A percentile compares a stretch with the other conserved stretches of the same genome.
These are phyloP conservation scores for Spathaspora sp. DNA, from an alignment of 1,139 yeast species.

Conservation along the genomic window DNA sequence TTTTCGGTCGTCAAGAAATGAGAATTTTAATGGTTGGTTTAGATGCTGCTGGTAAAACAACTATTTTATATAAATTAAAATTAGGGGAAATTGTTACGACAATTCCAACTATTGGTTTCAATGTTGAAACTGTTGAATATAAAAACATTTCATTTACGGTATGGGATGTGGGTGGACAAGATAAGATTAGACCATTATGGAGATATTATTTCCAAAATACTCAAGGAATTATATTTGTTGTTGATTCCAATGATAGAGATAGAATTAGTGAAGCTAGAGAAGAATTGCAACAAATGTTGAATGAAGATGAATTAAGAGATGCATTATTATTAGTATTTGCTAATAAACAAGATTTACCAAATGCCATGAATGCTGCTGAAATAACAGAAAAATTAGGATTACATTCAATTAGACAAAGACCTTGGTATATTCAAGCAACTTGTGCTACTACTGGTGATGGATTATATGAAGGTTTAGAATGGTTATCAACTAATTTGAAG, in stretches of 20 bases:
- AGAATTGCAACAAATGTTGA: constrained; percentile 42
- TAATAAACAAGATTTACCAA: constrained; percentile 42
- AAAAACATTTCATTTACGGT: constrained; percentile 40
- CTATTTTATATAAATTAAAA: constrained; percentile 39
- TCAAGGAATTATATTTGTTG: constrained; percentile 40
- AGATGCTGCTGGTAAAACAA: constrained; percentile 43
- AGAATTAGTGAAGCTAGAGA: constrained; percentile 42
- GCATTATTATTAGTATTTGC: constrained; percentile 41
- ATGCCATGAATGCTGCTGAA: constrained; percentile 44
- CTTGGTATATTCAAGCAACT: constrained; percentile 42
- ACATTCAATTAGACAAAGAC: constrained; percentile 40
- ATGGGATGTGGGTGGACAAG: constrained; percentile 46
- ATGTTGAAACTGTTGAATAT: constrained; percentile 41
- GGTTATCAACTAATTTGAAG: constrained; percentile 39
- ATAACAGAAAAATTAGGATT: constrained; percentile 43
- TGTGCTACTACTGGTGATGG: constrained; percentile 45
- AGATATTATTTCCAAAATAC: constrained; percentile 42
- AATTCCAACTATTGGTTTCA: constrained; percentile 40
- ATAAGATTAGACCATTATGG: constrained; percentile 42
- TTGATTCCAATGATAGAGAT: constrained; percentile 42
- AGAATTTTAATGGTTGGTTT: constrained; percentile 42
- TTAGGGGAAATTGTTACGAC: constrained; percentile 42
- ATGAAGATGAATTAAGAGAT: constrained; percentile 41
- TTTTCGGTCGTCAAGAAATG: constrained; percentile 41
- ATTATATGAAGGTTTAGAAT: constrained; percentile 41